Evolutionary conservation across 768 basidiomycete species (phyloP).

Genomic region (Rhodotorula babjevae): DNA sequence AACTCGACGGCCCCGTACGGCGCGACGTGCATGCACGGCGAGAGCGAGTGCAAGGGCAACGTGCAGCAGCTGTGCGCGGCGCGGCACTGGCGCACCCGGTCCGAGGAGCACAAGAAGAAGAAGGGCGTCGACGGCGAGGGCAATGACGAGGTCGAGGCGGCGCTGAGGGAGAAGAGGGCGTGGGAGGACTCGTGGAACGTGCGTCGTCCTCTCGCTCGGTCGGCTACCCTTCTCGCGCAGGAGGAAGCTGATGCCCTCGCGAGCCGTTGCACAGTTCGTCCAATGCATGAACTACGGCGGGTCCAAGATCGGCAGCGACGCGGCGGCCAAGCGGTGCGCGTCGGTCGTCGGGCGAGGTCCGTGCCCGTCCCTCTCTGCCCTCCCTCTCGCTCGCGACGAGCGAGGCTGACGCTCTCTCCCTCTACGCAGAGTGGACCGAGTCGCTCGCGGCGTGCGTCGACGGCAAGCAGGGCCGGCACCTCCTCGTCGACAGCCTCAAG

Average conservation of each 20-base stretch:
- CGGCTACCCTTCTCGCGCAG: too few relatives aligned
- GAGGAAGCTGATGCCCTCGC: too few relatives aligned
- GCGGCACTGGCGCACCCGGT: constrained; percentile 44
- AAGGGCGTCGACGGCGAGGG: background rate
- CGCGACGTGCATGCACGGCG: constrained; percentile 75
- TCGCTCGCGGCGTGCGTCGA: background rate
- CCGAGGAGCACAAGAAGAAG: background rate
- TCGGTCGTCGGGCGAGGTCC: constrained; percentile 56
- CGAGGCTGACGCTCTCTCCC: too few relatives aligned
- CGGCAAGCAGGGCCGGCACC: background rate
- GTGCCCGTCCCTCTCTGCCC: constrained; percentile 3
- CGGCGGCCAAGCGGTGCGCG: constrained; percentile 65
- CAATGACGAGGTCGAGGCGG: too few relatives aligned
- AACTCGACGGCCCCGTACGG: constrained; percentile 68
- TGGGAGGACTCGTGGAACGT: constrained; percentile 63
- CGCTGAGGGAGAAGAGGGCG: background rate
- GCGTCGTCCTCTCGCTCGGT: background rate
- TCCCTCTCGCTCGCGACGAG: background rate
- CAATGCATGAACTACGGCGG: constrained; percentile 69
- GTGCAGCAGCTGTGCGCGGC: constrained; percentile 75
- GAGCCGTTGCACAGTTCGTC: constrained; percentile 54
- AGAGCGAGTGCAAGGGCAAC: constrained; percentile 77
- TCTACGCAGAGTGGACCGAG: background rate
- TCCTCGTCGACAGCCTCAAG: constrained; percentile 1
- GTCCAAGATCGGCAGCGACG: constrained; percentile 61